phyloP scores from a whole-genome alignment of 208 protist genomes.

The Crithidia expoeki region DNA sequence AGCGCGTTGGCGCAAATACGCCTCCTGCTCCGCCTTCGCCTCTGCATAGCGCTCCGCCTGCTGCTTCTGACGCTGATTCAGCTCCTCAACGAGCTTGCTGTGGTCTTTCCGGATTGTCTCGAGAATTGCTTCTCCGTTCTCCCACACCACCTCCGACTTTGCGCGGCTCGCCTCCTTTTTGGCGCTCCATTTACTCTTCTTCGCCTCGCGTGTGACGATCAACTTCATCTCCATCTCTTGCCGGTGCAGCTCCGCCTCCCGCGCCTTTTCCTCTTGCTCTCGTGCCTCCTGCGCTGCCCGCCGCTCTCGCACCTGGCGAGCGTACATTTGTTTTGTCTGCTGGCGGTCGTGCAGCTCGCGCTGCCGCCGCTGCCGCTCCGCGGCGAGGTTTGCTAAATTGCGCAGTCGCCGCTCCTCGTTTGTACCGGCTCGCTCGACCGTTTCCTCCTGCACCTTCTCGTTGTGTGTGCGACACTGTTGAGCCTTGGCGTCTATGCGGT shows the following conservation, averaged over 20 bases:
- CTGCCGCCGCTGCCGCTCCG: slow-evolving; percentile 45
- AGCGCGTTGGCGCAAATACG: slow-evolving; percentile 52
- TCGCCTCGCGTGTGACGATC: slow-evolving; percentile 43
- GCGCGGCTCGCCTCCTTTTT: slow-evolving; percentile 43
- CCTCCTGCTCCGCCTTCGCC: slow-evolving; percentile 49
- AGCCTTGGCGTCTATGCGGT: slow-evolving; percentile 45
- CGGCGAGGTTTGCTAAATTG: slow-evolving; percentile 48
- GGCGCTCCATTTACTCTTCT: slow-evolving; percentile 38
- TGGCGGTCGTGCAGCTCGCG: slow-evolving; percentile 55
- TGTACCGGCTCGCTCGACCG: slow-evolving; percentile 42
- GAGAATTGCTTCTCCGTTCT: slow-evolving; percentile 49
- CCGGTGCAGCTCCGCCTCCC: slow-evolving; percentile 33
- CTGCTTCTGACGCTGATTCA: slow-evolving; percentile 52
- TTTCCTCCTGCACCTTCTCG: slow-evolving; percentile 41
- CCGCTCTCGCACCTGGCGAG: slow-evolving; percentile 32
- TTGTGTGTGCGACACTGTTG: slow-evolving; percentile 44
- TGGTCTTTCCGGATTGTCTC: slow-evolving; percentile 52
- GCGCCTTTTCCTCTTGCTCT: slow-evolving; percentile 37
- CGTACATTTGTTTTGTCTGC: slow-evolving; percentile 44
- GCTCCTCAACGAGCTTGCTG: slow-evolving; percentile 47
- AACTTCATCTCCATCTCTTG: slow-evolving; percentile 61
- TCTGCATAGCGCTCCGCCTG: slow-evolving; percentile 66
- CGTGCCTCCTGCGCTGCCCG: slow-evolving; percentile 37
- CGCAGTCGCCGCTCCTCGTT: slow-evolving; percentile 51
- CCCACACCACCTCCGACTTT: slow-evolving; percentile 44